Evolutionary conservation across 306 rosid genomes (phyloP).

Genomic region (Acacia confusa): DNA sequence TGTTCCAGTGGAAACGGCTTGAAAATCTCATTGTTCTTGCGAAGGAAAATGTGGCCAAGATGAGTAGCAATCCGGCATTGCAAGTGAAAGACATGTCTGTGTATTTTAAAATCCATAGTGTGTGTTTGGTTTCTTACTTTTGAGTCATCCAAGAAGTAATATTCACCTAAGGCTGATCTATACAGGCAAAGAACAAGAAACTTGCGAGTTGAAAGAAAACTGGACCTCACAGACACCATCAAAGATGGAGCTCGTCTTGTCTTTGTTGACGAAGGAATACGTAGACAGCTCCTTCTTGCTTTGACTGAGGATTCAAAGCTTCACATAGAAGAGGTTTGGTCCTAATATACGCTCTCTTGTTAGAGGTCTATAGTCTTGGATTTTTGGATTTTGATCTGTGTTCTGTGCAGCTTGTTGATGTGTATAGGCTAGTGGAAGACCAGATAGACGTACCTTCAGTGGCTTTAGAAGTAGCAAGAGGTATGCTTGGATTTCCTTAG

Average conservation of each 20-base stretch:
- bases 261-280: constrained; percentile 83
- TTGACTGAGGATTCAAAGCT: constrained; percentile 96
- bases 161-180: constrained; percentile 21
- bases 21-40: constrained; percentile 97
- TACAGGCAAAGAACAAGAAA: constrained; percentile 60
- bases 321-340: constrained; percentile 87
- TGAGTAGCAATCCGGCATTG: constrained; percentile 95
- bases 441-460: constrained; percentile 82
- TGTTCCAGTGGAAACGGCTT: constrained; percentile 97
- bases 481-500: constrained; percentile 38
- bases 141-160: constrained; percentile 29
- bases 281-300: constrained; percentile 93
- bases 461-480: constrained; percentile 87
- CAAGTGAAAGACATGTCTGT: constrained; percentile 67
- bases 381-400: constrained; percentile 31
- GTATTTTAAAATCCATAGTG: constrained; percentile 23
- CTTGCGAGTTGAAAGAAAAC: constrained; percentile 58
- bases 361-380: constrained; percentile 13
- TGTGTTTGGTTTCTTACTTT: constrained; percentile 25
- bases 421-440: constrained; percentile 84
- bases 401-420: constrained; percentile 82
- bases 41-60: constrained; percentile 89
- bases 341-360: constrained; percentile 6
- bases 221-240: constrained; percentile 93
- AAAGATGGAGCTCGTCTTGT: constrained; percentile 97